Percentiles rank a stretch among this genome's conserved stretches.
Conservation (phyloP, 1,284 basidiomycete species). For the Boletellus deceptivus region DNA sequence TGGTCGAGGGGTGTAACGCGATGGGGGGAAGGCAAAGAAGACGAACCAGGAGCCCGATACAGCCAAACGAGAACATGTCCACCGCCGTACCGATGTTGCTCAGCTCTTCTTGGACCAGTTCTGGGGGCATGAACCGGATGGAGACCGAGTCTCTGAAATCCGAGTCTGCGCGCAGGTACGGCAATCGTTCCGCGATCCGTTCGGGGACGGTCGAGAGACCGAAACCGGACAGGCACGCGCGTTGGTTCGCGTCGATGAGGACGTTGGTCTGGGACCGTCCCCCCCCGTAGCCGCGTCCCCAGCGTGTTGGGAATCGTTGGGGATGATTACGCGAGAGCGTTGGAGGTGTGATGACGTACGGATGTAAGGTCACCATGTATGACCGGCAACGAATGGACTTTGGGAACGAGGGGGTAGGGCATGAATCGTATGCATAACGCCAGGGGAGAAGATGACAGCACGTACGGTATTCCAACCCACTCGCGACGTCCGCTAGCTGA, state of each 20-base stretch:
- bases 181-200: slow-evolving; percentile 6
- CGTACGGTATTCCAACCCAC: slow-evolving; percentile 16
- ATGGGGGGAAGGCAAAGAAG: no score
- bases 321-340: no score
- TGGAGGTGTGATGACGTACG: slow-evolving; percentile 4
- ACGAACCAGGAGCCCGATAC: slow-evolving; percentile 8
- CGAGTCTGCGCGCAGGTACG: slow-evolving; percentile 12
- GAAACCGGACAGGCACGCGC: slow-evolving; percentile 14
- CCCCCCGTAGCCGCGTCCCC: background rate
- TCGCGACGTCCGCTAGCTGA: slow-evolving; percentile 17
- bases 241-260: slow-evolving; percentile 12
- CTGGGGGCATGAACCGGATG: slow-evolving; percentile 12
- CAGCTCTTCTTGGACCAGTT: slow-evolving; percentile 4
- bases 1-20: no score
- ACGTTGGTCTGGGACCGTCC: slow-evolving; percentile 13
- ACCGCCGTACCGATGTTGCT: background rate
- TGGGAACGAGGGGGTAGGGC: background rate
- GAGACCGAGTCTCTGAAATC: slow-evolving; percentile 9
- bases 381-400: slow-evolving; percentile 17
- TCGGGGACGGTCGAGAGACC: slow-evolving; percentile 12
- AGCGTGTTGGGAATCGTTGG: no score
- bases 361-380: slow-evolving; percentile 16
- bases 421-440: background rate
- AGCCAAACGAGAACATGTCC: slow-evolving; percentile 23
- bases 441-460: background rate